These are phyloP conservation scores for Fragilariopsis cylindrus DNA, from an alignment of 108 stramenopile species.

Conservation along the genomic window DNA sequence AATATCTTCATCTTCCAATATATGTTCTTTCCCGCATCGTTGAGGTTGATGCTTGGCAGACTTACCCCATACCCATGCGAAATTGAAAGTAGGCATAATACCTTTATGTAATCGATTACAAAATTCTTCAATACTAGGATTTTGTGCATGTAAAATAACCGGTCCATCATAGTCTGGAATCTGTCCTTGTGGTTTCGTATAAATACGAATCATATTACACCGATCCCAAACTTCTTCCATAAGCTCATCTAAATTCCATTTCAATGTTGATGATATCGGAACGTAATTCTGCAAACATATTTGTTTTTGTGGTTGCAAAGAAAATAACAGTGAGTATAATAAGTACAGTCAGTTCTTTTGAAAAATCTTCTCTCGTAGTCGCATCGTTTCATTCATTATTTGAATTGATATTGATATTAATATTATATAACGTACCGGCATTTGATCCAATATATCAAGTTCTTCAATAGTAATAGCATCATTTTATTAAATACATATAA, in stretches of 20 bases:
- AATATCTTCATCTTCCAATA: conserved; percentile 95
- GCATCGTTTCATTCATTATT: not conserved
- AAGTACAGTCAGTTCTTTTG: not conserved
- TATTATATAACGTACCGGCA: conserved; percentile 54
- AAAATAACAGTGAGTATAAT: no score
- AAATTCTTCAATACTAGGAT: conserved; percentile 96
- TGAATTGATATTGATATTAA: not conserved
- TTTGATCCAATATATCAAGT: conserved; percentile 94
- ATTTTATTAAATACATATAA: conserved; percentile 94
- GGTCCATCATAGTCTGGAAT: conserved; percentile 98
- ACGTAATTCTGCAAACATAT: conserved; percentile 77
- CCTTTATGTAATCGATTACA: conserved; percentile 92
- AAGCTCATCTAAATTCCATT: conserved; percentile 95
- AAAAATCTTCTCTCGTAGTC: not conserved
- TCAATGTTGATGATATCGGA: conserved; percentile 88
- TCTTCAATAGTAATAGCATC: conserved; percentile 95
- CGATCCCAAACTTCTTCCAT: conserved; percentile 93
- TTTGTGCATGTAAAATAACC: conserved; percentile 94
- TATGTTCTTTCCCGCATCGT: conserved; percentile 95
- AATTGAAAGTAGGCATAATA: conserved; percentile 84
- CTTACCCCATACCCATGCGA: conserved; percentile 90
- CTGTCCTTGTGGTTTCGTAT: conserved; percentile 99
- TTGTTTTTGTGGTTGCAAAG: not conserved
- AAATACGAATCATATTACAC: conserved; percentile 84
- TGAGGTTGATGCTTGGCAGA: conserved; percentile 98